phyloP scores from a whole-genome alignment of 768 basidiomycete species.

The Calocybe gangraenosa region DNA sequence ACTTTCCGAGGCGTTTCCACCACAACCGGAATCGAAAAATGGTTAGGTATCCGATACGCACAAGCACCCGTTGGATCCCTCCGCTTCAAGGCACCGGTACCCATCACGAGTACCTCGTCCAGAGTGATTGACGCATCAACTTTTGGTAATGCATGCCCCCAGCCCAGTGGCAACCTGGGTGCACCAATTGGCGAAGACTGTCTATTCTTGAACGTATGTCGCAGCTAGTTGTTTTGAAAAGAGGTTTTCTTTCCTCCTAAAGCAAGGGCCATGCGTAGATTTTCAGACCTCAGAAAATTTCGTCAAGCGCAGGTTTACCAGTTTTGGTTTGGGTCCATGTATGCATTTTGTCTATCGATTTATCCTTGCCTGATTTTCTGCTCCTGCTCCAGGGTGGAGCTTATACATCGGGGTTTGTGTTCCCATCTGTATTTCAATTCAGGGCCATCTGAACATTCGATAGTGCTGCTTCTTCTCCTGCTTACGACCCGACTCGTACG shows the following conservation, averaged over 20 bases:
- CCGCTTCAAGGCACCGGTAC: conserved; percentile 53
- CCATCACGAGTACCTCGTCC: conserved; percentile 28
- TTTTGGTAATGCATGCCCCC: conserved; percentile 57
- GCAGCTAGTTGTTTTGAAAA: background rate
- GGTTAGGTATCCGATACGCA: conserved; percentile 61
- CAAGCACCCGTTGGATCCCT: conserved; percentile 50
- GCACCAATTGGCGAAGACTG: conserved; percentile 51
- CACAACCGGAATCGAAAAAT: conserved; percentile 45
- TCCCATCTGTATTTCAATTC: background rate
- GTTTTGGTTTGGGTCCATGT: conserved; percentile 36
- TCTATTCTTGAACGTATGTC: conserved; percentile 45
- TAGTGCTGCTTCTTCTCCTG: conserved; percentile 40
- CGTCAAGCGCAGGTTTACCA: conserved; percentile 26
- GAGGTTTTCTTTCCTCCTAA: background rate
- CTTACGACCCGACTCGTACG: conserved; percentile 45
- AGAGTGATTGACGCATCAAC: conserved; percentile 36
- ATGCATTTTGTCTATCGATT: conserved; percentile 14
- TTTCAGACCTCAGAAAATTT: conserved; percentile 27
- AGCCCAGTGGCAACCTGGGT: conserved; percentile 33
- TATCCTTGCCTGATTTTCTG: background rate
- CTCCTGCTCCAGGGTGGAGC: conserved; percentile 39
- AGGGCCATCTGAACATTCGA: background rate
- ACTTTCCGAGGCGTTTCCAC: conserved; percentile 42
- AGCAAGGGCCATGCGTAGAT: conserved; percentile 21
- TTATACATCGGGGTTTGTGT: conserved; percentile 37